Evolutionary conservation across 2,329 filamentous ascomycete genomes (phyloP), one percentile per base, ranked within the genome.

Genomic region (Colletotrichum shisoi): DNA sequence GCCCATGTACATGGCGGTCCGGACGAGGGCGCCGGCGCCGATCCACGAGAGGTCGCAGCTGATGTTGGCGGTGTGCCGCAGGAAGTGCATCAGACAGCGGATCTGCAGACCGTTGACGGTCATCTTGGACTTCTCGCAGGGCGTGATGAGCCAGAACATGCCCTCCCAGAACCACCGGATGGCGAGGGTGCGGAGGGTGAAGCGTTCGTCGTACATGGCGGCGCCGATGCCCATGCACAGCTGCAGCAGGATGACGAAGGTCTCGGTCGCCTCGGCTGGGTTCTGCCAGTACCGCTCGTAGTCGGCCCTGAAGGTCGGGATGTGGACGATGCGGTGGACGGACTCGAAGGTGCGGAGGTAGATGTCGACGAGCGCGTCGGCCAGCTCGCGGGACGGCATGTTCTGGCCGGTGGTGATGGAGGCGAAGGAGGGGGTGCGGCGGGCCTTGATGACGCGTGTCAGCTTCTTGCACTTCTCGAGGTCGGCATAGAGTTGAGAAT

Each of bases 311-410:
- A 90, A 89, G 0, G 82, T 83, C 0, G 87, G 86, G 1, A 85
- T 73, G 72, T 90, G 84, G 9, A 90, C 65, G 27, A 90, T 79
- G 3, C 87, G 81, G 68, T 85, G 81, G 17, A 85, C 82, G 1
- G 83, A 82, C 71, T 89, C 86, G 48, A 85, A 81, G 0, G 83
- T 83, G 54, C 84, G 78, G 19, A 90, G 75, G 75, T 88, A 88
- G 37, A 78, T 74, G 9, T 83, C 78, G 17, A 88, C 76, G 1
- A 88, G 79, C 58, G 80, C 74, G 65, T 88, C 84, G 0, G 83
- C 81, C 0, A 85, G 67, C 0, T 74, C 73, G 12, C 76, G 74
- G 0, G 74, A 46, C 0, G 82, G 80, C 8, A 83, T 76, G 4
- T 76, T 74, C 44, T 75, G 73, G 15, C 83, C 81, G 3, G 81